These are phyloP conservation scores for Saccharomycopsis oosterbeekiorum DNA, from an alignment of 805 yeast species.

Conservation along the genomic window DNA sequence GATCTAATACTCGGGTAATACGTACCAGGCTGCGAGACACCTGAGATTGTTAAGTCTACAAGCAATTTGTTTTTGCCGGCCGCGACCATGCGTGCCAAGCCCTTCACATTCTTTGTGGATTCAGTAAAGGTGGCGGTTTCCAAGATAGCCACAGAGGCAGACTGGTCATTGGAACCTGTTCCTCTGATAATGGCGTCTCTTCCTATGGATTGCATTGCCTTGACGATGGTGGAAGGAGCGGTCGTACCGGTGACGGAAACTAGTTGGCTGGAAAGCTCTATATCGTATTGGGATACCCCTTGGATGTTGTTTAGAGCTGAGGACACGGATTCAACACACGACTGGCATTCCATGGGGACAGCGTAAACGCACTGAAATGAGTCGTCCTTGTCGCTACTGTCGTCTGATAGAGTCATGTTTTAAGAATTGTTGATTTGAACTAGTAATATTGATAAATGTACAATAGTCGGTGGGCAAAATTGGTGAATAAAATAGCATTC, in stretches of 20 bases:
- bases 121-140: conserved; percentile 53
- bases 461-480: not conserved
- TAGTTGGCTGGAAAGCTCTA: conserved; percentile 49
- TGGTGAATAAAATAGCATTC: no score
- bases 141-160: conserved; percentile 85
- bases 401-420: conserved; percentile 20
- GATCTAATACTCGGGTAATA: conserved; percentile 62
- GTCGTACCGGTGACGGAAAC: conserved; percentile 60
- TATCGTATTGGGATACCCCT: conserved; percentile 42
- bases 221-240: conserved; percentile 69
- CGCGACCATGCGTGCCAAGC: conserved; percentile 76
- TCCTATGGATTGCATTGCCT: conserved; percentile 62
- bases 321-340: conserved; percentile 55
- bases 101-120: conserved; percentile 55
- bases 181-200: conserved; percentile 90
- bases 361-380: conserved; percentile 64
- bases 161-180: conserved; percentile 64
- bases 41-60: conserved; percentile 73
- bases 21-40: conserved; percentile 42
- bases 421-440: no score
- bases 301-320: conserved; percentile 40
- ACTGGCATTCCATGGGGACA: conserved; percentile 72
- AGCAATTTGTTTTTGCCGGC: conserved; percentile 42
- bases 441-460: not conserved
- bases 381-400: conserved; percentile 27